Base-by-base conservation (phyloP, 2,329 filamentous ascomycete genomes). In the Phaeoacremonium minimum region DNA sequence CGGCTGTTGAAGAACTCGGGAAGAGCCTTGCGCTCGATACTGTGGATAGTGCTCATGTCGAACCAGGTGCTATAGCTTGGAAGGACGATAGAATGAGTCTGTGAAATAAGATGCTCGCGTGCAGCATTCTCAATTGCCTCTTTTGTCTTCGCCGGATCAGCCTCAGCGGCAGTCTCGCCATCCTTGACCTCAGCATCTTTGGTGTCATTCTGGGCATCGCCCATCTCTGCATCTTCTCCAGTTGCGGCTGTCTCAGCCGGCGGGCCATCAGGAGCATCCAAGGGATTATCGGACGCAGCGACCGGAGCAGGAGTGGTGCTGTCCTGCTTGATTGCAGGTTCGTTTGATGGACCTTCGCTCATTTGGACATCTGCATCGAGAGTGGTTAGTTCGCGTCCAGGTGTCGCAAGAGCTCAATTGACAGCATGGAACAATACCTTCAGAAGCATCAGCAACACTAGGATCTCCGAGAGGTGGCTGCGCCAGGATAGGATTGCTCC, bases 21-120 rank as follows among this genome's bases (percentile, higher is more conserved):
- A 48, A 98, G 75, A 7, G 89, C 89, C 64, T 96, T 98, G 57
- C 85, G 86, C 69, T 98, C 93, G 51, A 96, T 85, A 42, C 80
- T 79, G 62, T 96, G 87, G 55, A 98, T 85, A 33, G 78, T 75
- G 59, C 90, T 87, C 91, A 98, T 96, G 63, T 98, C 93, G 60
- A 98, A 98, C 93, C 93, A 98, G 12, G 87, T 93, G 57, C 89
- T 94, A 64, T 98, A 98, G 60, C 91, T 97, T 15, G 93, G 93
- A 15, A 98, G 79, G 45, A 98, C 90, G 55, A 97, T 97, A 44
- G 90, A 84, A 57, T 96, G 91, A 29, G 89, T 94, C 66, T 98
- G 93, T 12, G 87, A 81, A 43, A 95, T 86, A 37, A 98, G 80
- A 55, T 97, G 90, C 50, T 91, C 86, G 46, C 91, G 87, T 35